Evolutionary conservation across 2,329 filamentous ascomycete genomes (phyloP), one percentile per base, ranked within the genome.

Genomic region (Diaporthe nobilis): DNA sequence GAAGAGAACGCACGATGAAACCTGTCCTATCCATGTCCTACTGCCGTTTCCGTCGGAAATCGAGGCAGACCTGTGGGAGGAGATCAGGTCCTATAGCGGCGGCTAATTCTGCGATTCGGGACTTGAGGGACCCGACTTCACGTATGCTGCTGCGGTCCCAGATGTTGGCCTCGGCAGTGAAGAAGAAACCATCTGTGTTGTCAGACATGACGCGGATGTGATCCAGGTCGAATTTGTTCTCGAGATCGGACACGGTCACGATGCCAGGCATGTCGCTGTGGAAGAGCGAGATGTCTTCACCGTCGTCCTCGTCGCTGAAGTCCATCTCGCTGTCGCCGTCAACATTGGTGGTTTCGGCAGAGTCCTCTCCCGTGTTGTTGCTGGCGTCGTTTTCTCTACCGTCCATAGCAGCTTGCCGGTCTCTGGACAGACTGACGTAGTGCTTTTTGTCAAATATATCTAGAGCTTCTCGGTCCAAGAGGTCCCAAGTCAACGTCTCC

Each of bases 251-350:
- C 3, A 89, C 80, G 0, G 90, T 86, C 58, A 91, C 86, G 53
- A 94, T 87, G 0, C 94, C 94, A 0, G 94, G 94, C 87, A 95
- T 92, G 63, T 88, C 86, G 65, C 92, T 87, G 0, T 85, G 82
- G 76, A 95, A 91, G 0, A 95, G 85, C 31, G 83, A 85, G 22
- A 72, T 65, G 61, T 77, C 80, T 42, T 80, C 80, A 15, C 78
- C 76, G 22, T 77, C 77, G 25, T 79, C 73, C 8, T 79, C 77
- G 6, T 76, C 61, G 4, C 77, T 67, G 20, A 65, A 61, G 20
- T 76, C 75, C 39, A 74, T 55, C 34, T 72, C 68, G 25, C 67
- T 72, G 12, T 78, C 65, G 44, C 55, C 76, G 20, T 83, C 79
- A 25, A 82, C 67, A 9, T 75, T 76, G 20, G 25, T 42, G 51